Conservation (phyloP, 2,329 filamentous ascomycete species). For the Shiraia sp. region DNA sequence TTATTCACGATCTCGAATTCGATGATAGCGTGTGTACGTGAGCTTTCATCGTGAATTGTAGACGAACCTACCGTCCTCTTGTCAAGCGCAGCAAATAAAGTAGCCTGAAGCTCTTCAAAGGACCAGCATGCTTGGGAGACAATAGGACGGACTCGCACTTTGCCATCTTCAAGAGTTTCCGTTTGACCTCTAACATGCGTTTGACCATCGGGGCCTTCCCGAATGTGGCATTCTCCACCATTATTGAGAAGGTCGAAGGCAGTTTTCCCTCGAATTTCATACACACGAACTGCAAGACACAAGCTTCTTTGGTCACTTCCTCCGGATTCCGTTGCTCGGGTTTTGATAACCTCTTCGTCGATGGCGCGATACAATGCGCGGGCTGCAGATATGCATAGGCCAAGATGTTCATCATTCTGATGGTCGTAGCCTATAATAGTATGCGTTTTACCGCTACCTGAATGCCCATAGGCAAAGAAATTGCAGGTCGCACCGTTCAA, state of each 20-base stretch:
- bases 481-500: slow-evolving; percentile 45
- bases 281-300: slow-evolving; percentile 47
- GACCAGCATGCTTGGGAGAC: slow-evolving; percentile 41
- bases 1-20: slow-evolving; percentile 49
- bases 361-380: slow-evolving; percentile 32
- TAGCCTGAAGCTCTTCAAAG: slow-evolving; percentile 36
- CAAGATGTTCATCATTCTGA: slow-evolving; percentile 38
- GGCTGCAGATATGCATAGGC: slow-evolving; percentile 45
- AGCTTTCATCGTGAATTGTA: slow-evolving; percentile 50
- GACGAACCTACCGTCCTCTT: slow-evolving; percentile 45
- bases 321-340: too few species aligned
- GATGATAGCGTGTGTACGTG: slow-evolving; percentile 50
- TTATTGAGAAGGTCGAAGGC: slow-evolving; percentile 50
- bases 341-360: too few species aligned
- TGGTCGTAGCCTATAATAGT: slow-evolving; percentile 51
- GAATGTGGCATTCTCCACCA: slow-evolving; percentile 45
- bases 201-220: slow-evolving; percentile 48
- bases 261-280: slow-evolving; percentile 48
- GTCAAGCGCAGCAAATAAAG: slow-evolving; percentile 35
- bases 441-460: slow-evolving; percentile 48
- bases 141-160: slow-evolving; percentile 49
- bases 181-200: slow-evolving; percentile 50
- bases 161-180: slow-evolving; percentile 46
- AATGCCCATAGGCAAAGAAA: slow-evolving; percentile 52
- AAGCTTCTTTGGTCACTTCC: slow-evolving; percentile 34